These are phyloP conservation scores for Ilyonectria destructans DNA, from an alignment of 2,329 filamentous ascomycete species.

Conservation along the genomic window DNA sequence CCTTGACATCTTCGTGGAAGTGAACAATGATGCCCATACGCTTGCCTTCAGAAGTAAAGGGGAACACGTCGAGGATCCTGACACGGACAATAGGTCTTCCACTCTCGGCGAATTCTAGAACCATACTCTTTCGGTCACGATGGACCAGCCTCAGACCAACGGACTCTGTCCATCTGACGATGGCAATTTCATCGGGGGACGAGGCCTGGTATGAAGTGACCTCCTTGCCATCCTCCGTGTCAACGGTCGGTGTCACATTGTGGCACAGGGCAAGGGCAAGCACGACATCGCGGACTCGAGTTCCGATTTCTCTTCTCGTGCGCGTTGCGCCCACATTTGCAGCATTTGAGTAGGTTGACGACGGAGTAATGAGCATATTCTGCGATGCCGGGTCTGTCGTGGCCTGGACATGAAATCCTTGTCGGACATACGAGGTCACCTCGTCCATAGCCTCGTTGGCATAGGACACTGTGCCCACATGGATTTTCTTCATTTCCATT, in stretches of 20 bases:
- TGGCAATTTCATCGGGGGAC: constrained; percentile 97
- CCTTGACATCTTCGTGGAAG: constrained; percentile 75
- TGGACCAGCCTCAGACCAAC: constrained; percentile 89
- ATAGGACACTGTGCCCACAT: constrained; percentile 97
- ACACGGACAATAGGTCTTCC: constrained; percentile 86
- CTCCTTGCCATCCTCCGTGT: constrained; percentile 84
- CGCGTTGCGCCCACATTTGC: constrained; percentile 79
- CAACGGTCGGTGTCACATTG: constrained; percentile 89
- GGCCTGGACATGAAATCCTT: constrained; percentile 79
- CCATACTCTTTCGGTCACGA: constrained; percentile 90
- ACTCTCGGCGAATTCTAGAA: constrained; percentile 83
- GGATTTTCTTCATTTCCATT: constrained; percentile 99
- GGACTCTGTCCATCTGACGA: constrained; percentile 94
- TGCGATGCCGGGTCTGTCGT: constrained; percentile 63
- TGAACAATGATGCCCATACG: constrained; percentile 98
- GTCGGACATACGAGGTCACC: constrained; percentile 87
- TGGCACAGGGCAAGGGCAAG: constrained; percentile 94
- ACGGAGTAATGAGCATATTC: constrained; percentile 79
- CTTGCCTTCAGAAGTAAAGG: constrained; percentile 98
- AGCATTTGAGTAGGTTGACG: constrained; percentile 77
- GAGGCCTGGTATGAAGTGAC: constrained; percentile 95
- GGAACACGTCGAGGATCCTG: constrained; percentile 93
- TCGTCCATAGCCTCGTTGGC: constrained; percentile 99
- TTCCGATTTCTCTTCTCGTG: constrained; percentile 92
- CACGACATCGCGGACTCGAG: constrained; percentile 93